These are phyloP conservation scores for Penicillium sp. DNA, from an alignment of 2,329 filamentous ascomycete species.

Conservation along the genomic window DNA sequence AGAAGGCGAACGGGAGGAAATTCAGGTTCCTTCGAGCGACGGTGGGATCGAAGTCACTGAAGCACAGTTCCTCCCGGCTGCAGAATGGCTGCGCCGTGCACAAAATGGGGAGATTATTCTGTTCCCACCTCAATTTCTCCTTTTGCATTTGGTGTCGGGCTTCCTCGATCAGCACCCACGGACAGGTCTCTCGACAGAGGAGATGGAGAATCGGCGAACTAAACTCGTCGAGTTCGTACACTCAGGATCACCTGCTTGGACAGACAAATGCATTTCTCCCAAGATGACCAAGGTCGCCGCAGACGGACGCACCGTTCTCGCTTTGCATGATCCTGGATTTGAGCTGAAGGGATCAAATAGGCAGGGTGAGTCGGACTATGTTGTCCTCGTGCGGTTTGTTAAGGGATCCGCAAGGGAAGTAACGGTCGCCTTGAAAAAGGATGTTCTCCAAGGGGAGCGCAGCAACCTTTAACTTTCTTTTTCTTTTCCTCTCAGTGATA, in stretches of 20 bases:
- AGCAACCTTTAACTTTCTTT: conserved; percentile 27
- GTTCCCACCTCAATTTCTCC: conserved; percentile 78
- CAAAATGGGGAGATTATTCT: conserved; percentile 65
- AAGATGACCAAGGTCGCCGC: conserved; percentile 32
- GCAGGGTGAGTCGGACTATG: conserved; percentile 49
- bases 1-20: conserved; percentile 47
- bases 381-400: conserved; percentile 52
- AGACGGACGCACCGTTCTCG: conserved; percentile 49
- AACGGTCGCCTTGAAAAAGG: conserved; percentile 46
- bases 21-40: conserved; percentile 66
- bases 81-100: conserved; percentile 63
- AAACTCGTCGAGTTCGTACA: conserved; percentile 46
- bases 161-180: conserved; percentile 42
- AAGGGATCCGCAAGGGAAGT: conserved; percentile 53
- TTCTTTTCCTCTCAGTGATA: too few relatives aligned
- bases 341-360: conserved; percentile 48
- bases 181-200: conserved; percentile 19
- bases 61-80: conserved; percentile 67
- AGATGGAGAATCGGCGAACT: conserved; percentile 36
- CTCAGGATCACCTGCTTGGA: conserved; percentile 41
- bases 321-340: conserved; percentile 49
- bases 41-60: conserved; percentile 66
- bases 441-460: conserved; percentile 37
- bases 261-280: conserved; percentile 44
- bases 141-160: conserved; percentile 48